Conservation (phyloP, 257 asterid species). For the Petunia secreta region DNA sequence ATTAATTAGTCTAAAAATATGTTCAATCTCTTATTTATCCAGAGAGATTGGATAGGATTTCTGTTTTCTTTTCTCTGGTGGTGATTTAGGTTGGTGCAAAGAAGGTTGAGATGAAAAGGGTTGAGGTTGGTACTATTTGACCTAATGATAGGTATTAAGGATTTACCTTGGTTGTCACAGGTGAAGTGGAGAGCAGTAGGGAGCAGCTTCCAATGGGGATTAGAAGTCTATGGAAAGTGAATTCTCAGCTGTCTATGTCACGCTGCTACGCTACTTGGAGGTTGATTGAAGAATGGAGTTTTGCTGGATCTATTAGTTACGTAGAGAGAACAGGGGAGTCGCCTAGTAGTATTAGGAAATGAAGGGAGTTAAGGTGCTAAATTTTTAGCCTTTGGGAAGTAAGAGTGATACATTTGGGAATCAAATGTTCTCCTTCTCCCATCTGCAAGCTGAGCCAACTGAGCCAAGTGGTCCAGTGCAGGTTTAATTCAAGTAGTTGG, state of each 20-base stretch:
- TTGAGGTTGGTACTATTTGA: conserved; percentile 10
- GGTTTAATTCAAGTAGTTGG: conserved; percentile 8
- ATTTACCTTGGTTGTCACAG: conserved; percentile 24
- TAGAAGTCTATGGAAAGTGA: conserved; percentile 6
- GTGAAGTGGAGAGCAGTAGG: conserved; percentile 7
- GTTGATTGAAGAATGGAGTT: neutral
- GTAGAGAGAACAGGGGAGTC: neutral
- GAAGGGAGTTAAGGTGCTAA: conserved; percentile 14
- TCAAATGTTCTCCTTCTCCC: neutral
- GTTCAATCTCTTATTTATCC: neutral
- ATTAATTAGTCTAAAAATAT: conserved; percentile 15
- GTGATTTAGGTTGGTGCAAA: neutral
- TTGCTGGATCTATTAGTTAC: conserved; percentile 11
- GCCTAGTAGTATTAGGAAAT: neutral
- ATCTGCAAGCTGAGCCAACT: conserved; percentile 15
- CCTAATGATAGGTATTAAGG: conserved; percentile 10
- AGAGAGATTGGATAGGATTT: neutral
- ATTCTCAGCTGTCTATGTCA: conserved; percentile 12
- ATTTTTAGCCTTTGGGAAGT: neutral
- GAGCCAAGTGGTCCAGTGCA: conserved; percentile 6
- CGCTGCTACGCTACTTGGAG: neutral
- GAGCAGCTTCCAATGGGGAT: neutral
- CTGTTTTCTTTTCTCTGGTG: neutral
- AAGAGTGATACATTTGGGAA: neutral
- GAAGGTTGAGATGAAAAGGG: conserved; percentile 22